Evolutionary conservation across 2,329 filamentous ascomycete genomes (phyloP).

Genomic region (Fusarium oxysporum): DNA sequence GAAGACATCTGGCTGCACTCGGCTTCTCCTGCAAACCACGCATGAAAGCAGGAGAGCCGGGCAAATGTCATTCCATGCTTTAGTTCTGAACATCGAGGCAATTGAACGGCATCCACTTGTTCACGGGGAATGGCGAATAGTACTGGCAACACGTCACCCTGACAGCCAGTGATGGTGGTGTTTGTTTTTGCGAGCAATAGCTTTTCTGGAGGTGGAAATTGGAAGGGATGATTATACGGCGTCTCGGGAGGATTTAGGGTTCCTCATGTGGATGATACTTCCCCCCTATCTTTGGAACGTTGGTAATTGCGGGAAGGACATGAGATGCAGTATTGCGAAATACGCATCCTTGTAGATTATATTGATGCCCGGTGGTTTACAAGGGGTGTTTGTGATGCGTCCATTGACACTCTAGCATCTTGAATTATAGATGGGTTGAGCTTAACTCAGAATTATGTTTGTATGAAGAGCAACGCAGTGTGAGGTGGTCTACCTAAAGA

Average conservation of each 20-base stretch:
- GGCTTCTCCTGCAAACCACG: constrained; percentile 8
- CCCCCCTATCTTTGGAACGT: constrained; percentile 29
- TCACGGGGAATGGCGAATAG: constrained; percentile 9
- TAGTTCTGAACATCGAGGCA: constrained; percentile 1
- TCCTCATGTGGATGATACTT: constrained; percentile 41
- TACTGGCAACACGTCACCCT: constrained; percentile 11
- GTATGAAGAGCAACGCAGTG: not conserved
- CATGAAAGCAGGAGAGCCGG: constrained; percentile 15
- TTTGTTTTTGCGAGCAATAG: constrained; percentile 45
- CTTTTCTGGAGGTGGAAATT: constrained; percentile 41
- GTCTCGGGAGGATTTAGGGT: constrained; percentile 43
- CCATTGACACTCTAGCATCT: constrained; percentile 1
- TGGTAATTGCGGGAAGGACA: constrained; percentile 37
- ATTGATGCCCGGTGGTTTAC: constrained; percentile 23
- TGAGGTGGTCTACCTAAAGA: not conserved
- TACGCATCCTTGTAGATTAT: constrained; percentile 39
- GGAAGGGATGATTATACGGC: constrained; percentile 42
- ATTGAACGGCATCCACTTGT: constrained; percentile 6
- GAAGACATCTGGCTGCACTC: constrained; percentile 4
- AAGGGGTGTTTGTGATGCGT: constrained; percentile 12
- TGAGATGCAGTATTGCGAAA: constrained; percentile 33
- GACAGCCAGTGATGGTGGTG: constrained; percentile 36
- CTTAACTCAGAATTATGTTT: not conserved
- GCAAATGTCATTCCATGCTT: not conserved
- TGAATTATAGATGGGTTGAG: constrained; percentile 7